Evolutionary conservation across 306 rosid species (phyloP).

Genomic region (Lupinus albus): DNA sequence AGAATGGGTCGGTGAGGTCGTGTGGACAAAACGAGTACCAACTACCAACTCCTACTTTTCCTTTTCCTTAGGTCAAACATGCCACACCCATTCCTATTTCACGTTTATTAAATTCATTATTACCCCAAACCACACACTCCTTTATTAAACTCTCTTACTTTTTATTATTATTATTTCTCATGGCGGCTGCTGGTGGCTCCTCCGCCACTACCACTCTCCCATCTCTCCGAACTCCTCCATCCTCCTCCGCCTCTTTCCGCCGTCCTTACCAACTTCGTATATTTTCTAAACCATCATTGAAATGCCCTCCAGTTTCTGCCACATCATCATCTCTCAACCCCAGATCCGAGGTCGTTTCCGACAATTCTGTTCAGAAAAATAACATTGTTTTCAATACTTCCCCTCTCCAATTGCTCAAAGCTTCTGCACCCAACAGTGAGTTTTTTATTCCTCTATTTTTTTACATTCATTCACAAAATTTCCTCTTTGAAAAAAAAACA

Average conservation of each 20-base stretch:
- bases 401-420: conserved; percentile 43
- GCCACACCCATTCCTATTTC: too few relatives aligned
- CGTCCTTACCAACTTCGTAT: conserved; percentile 13
- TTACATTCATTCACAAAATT: background rate
- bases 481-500: background rate
- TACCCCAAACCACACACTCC: too few relatives aligned
- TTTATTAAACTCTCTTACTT: background rate
- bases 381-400: conserved; percentile 28
- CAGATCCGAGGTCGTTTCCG: conserved; percentile 25
- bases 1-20: too few relatives aligned
- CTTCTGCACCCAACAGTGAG: conserved; percentile 44
- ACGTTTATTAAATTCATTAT: too few relatives aligned
- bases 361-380: conserved; percentile 5
- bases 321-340: conserved; percentile 9
- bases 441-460: background rate
- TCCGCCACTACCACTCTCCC: conserved; percentile 23
- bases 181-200: conserved; percentile 36
- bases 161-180: background rate
- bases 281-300: background rate
- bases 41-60: too few relatives aligned
- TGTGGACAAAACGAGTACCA: too few relatives aligned
- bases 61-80: too few relatives aligned
- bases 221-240: background rate
- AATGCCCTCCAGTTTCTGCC: conserved; percentile 1
- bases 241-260: conserved; percentile 16